Evolutionary conservation across 2,329 filamentous ascomycete genomes (phyloP), one percentile per base, ranked within the genome.

Genomic region (Botrytis paeoniae): DNA sequence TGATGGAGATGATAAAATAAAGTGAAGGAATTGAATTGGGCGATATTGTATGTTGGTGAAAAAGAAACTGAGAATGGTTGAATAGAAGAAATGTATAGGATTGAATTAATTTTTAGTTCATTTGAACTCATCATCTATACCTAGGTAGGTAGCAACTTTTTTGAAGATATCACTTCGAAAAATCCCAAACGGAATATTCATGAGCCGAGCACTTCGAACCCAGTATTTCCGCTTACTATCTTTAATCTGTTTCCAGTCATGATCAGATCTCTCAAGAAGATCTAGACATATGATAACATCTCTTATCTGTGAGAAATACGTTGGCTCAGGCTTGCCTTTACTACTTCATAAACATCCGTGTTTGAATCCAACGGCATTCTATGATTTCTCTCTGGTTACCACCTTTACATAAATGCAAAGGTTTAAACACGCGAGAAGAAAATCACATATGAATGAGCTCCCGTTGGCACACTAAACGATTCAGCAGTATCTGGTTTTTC

Each of bases 401-500:
- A 77, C 78, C 70, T 74, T 73, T 78, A 79, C 81, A 82, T 83
- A 87, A 89, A 89, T 86, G 75, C 87, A 82, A 86, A 74, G 35
- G 9, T 48, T 68, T 68, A 68, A 68, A 68, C 65, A 32, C 65
- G 29, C 35, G 65, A 68, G 35, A 77, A 32, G 66, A 77, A 66
- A 69, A 71, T 32, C 25, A 48, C 16, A 32, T 32, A 29, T 60
- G 63, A 73, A 75, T 77, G 76, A 78, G 75, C 78, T 78, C 76
- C 79, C 78, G 77, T 71, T 70, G 76, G 78, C 75, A 79, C 75
- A 77, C 73, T 71, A 84, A 59, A 77, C 80, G 82, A 85, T 87
- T 93, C 89, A 86, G 90, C 90, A 93, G 91, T 93, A 93, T 93
- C 91, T 92, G 90, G 83, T 79, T 69, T 77, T 83, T 92, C 90